These are phyloP conservation scores for Fusarium nisikadoi DNA, from an alignment of 2,329 filamentous ascomycete genomes.

Conservation along the genomic window DNA sequence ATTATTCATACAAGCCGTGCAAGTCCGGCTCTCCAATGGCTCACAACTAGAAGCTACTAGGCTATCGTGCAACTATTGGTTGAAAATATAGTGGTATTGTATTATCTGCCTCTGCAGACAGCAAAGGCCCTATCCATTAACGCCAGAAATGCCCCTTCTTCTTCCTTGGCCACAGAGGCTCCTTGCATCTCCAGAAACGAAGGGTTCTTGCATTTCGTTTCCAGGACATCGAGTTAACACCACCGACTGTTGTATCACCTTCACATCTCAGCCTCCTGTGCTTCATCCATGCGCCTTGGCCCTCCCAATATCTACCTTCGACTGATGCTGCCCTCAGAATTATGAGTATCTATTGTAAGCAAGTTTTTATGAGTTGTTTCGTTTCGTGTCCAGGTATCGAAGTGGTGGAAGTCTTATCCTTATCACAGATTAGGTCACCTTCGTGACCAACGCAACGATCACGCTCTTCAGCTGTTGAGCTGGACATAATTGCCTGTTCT, in stretches of 20 bases:
- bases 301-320: background rate
- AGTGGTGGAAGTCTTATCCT: constrained; percentile 14
- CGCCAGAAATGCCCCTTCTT: constrained; percentile 38
- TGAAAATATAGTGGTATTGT: constrained; percentile 21
- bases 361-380: constrained; percentile 16
- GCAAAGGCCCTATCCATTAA: constrained; percentile 34
- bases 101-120: constrained; percentile 32
- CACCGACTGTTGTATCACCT: background rate
- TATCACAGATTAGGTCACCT: background rate
- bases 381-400: constrained; percentile 26
- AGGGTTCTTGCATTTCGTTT: background rate
- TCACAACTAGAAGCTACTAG: background rate
- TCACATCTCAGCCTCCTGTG: background rate
- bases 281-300: constrained; percentile 14
- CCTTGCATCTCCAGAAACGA: constrained; percentile 30
- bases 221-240: constrained; percentile 8
- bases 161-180: constrained; percentile 16
- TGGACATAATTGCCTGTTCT: constrained; percentile 62
- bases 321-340: constrained; percentile 10
- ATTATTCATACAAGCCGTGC: background rate
- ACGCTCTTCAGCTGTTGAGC: constrained; percentile 43
- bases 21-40: background rate
- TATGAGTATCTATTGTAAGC: constrained; percentile 25
- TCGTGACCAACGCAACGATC: background rate
- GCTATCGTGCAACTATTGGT: background rate